Conservation (phyloP, 2,329 filamentous ascomycete species). For the Rhynchosporium agropyri region DNA sequence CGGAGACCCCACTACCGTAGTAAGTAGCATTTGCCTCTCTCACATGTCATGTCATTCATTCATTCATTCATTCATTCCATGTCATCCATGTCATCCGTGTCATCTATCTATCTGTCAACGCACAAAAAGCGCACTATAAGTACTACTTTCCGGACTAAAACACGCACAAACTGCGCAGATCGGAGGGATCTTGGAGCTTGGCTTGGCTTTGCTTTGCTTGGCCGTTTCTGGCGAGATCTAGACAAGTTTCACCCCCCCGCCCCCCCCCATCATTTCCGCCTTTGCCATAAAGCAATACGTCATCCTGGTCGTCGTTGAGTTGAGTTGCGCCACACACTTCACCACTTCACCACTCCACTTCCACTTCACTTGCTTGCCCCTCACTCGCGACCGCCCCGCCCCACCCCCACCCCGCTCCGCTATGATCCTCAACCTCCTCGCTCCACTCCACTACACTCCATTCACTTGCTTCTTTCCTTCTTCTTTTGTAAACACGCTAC, state of each 20-base stretch:
- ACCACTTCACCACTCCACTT: background rate
- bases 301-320: no score
- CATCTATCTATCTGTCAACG: no score
- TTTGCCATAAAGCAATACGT: background rate
- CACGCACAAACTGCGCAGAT: background rate
- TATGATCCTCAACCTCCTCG: no score
- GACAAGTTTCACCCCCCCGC: background rate
- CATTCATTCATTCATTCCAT: no score
- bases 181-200: background rate
- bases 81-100: no score
- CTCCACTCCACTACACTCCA: no score
- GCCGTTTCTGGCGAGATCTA: constrained; percentile 1
- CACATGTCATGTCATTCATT: constrained; percentile 6
- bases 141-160: no score
- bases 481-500: constrained; percentile 10
- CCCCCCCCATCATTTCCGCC: background rate
- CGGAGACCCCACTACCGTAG: no score
- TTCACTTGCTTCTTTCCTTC: background rate
- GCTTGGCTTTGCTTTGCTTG: no score
- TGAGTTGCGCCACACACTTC: constrained; percentile 2
- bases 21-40: background rate
- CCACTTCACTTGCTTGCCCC: background rate
- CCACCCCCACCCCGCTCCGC: no score
- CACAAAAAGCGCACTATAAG: no score
- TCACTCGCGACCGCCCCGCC: no score